Evolutionary conservation across 73 alveolate species (phyloP), one percentile per base, ranked within the genome.

Genomic region (Symbiodinium pilosum): DNA sequence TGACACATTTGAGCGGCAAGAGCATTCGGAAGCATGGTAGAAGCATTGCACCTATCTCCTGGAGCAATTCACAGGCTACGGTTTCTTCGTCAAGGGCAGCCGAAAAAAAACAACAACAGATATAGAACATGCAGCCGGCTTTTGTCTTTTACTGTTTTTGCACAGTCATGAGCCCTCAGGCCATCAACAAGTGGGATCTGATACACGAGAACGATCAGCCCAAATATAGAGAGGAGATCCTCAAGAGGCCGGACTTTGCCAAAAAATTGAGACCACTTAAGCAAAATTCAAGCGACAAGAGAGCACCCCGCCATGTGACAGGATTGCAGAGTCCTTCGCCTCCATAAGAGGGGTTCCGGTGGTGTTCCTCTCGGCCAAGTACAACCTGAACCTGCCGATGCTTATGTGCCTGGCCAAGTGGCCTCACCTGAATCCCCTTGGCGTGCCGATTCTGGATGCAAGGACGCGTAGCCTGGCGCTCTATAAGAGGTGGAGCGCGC

Each of bases 161-260:
- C n/a, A n/a, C n/a, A n/a, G n/a, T n/a, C n/a, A n/a, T n/a, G n/a
- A n/a, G n/a, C n/a, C 84, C 87, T n/a, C 41, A 89, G 96, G 96
- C 96, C 36, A 99, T 99, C 20, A 99, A 99, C 86, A 99, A 99
- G 92, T 99, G 99, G 99, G 99, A 99, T 71, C 52, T 99, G 84
- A 99, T 99, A 69, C 99, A 99, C 39, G 99, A 99, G 43, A 84
- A 97, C 34, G 99, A 95, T 98, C 99, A 99, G 94, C 94, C 98
- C 93, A 91, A 85, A 39, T 99, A 99, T 68, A 94, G 99, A 3
- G 99, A 97, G 85, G 94, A 99, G 99, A 99, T 99, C 99, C 95
- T 83, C 36, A 91, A 99, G 44, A 92, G 92, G 98, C 52, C 47
- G 20, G 26, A 20, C 14, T 28, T 16, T 5, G 83, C 41, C 21